Evolutionary conservation across 768 basidiomycete genomes (phyloP).

Genomic region (Suillus bovinus): DNA sequence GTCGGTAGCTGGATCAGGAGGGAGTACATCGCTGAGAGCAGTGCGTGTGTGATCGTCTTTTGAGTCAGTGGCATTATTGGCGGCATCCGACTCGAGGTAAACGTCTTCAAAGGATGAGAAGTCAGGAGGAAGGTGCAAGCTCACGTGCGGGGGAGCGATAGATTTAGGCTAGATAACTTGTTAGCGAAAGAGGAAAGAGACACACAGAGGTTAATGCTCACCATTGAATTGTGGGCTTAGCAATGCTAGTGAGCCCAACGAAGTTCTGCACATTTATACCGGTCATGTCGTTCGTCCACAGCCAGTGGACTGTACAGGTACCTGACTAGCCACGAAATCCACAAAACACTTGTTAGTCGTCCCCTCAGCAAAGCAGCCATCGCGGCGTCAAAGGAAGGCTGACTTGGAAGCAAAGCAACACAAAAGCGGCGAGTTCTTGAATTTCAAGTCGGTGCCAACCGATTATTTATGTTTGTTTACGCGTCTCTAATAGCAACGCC

Average conservation of each 20-base stretch:
- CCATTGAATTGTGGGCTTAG: not conserved
- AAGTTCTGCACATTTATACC: not conserved
- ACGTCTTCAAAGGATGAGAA: not conserved
- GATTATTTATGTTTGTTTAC: too few relatives aligned
- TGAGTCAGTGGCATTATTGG: not conserved
- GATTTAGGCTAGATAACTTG: not conserved
- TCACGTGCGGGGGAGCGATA: not conserved
- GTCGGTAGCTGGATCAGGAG: constrained; percentile 26
- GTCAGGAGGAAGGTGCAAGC: not conserved
- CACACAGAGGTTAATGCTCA: not conserved
- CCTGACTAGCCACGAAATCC: not conserved
- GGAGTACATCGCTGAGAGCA: constrained; percentile 48
- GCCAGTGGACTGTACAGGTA: not conserved
- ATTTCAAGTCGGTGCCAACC: too few relatives aligned
- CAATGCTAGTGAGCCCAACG: too few relatives aligned
- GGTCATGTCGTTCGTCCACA: not conserved
- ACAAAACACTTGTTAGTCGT: not conserved
- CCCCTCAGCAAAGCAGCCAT: not conserved
- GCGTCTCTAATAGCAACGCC: too few relatives aligned
- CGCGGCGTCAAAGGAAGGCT: not conserved
- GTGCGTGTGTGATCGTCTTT: constrained; percentile 43
- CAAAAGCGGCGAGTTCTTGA: too few relatives aligned
- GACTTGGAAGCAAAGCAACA: not conserved
- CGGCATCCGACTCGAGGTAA: too few relatives aligned
- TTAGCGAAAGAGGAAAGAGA: not conserved